phyloP scores from a whole-genome alignment of 306 rosid genomes.

The Acacia confusa region DNA sequence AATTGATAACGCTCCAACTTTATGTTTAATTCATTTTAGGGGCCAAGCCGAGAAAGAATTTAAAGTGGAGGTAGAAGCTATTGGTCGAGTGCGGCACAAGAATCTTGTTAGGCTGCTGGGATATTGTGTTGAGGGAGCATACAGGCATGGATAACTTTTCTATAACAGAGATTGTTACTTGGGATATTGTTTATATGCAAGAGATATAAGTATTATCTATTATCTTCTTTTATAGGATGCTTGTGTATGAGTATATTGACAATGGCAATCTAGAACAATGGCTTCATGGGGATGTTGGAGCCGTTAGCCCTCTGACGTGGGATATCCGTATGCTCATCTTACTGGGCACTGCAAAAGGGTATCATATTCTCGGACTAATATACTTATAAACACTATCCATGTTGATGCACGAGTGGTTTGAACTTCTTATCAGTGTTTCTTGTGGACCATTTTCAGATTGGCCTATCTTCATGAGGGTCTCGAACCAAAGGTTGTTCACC shows the following conservation, averaged over 20 bases:
- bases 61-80: constrained; percentile 93
- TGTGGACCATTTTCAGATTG: constrained; percentile 52
- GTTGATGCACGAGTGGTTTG: constrained; percentile 22
- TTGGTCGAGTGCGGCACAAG: constrained; percentile 96
- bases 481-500: constrained; percentile 94
- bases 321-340: constrained; percentile 75
- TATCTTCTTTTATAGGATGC: constrained; percentile 55
- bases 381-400: constrained; percentile 13
- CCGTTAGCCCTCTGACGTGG: constrained; percentile 92
- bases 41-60: constrained; percentile 99
- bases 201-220: constrained; percentile 2
- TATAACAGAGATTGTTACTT: neutral
- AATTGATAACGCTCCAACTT: neutral
- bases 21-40: constrained; percentile 48
- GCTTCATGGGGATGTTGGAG: constrained; percentile 95
- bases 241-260: constrained; percentile 81
- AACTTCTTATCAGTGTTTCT: constrained; percentile 14
- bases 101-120: constrained; percentile 95
- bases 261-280: constrained; percentile 97
- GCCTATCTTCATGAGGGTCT: constrained; percentile 99
- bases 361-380: constrained; percentile 18
- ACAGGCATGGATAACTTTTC: constrained; percentile 53
- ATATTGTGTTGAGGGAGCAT: constrained; percentile 98
- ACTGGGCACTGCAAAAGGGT: constrained; percentile 97
- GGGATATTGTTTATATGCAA: neutral